Evolutionary conservation across 208 protist species (phyloP).

Genomic region (Crithidia bombi): DNA sequence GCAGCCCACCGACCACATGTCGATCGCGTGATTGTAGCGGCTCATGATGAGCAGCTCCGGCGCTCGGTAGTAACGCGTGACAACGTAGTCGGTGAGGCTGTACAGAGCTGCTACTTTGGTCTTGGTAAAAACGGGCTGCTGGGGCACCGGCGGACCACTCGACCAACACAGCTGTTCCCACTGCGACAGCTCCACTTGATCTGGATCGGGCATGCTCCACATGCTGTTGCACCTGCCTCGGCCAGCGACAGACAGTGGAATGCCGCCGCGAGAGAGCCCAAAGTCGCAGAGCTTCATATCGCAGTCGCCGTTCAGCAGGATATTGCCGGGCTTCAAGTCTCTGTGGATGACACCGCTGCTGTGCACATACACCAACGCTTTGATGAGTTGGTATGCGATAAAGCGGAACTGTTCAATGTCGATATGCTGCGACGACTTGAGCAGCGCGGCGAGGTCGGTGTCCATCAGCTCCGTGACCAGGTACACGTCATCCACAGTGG

Average conservation of each 20-base stretch:
- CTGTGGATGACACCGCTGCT: constrained; percentile 72
- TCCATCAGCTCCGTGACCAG: constrained; percentile 85
- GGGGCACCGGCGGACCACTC: neutral
- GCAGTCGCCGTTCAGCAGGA: constrained; percentile 71
- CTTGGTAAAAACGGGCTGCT: neutral
- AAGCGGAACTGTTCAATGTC: constrained; percentile 95
- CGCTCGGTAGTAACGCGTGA: constrained; percentile 97
- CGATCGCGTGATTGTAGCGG: constrained; percentile 93
- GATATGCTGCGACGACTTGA: constrained; percentile 84
- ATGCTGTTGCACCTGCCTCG: constrained; percentile 2
- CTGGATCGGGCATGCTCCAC: constrained; percentile 18
- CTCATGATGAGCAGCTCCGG: constrained; percentile 95
- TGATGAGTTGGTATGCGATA: constrained; percentile 94
- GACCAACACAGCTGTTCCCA: constrained; percentile 39
- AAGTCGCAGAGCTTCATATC: constrained; percentile 80
- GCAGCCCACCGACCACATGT: constrained; percentile 74
- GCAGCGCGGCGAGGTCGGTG: constrained; percentile 96
- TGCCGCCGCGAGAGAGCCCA: constrained; percentile 63
- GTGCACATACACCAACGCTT: constrained; percentile 79
- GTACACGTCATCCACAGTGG: constrained; percentile 79
- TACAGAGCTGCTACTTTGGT: constrained; percentile 36
- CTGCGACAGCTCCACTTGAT: constrained; percentile 22
- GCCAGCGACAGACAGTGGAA: constrained; percentile 24
- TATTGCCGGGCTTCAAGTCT: constrained; percentile 85
- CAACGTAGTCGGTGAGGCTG: constrained; percentile 93